Evolutionary conservation across 805 yeast species (phyloP), one percentile per base, ranked within the genome.

Genomic region (Kluyveromyces siamensis): DNA sequence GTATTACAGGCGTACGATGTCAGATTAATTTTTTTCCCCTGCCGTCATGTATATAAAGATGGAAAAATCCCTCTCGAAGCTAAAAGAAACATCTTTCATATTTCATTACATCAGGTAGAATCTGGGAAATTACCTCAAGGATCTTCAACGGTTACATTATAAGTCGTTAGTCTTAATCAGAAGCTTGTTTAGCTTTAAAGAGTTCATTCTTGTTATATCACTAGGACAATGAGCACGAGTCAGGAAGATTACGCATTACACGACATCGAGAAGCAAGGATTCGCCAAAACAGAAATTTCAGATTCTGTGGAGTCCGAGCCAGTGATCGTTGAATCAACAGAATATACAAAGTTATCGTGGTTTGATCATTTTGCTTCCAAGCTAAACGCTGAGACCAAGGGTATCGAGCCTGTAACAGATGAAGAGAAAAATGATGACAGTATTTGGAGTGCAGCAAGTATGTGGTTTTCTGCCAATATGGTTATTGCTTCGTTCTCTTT

Each of bases 401-500:
- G 96, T 67, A 81, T 90, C 53, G 96, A 87, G 59, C 73, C 84
- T 40, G 77, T 90, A 49, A 80, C 86, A 8, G 95, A 84, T 52
- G 85, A 82, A 41, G 91, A 87, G 66, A 83, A 87, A 63, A 74
- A 76, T 42, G 87, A 83, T 52, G 75, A 74, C 41, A 80, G 86
- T 37, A 62, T 84, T 51, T 71, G 78, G 69, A 78, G 77, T 55
- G 85, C 93, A 30, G 87, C 88, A 41, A 73, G 90, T 45, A 85
- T 89, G 91, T 89, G 96, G 96, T 75, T 84, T 58, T 84, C 95
- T 8, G 95, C 95, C 37, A 88, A 89, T 68, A 73, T 87, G 76
- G 96, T 87, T 49, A 78, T 89, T 60, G 88, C 96, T 18, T 79
- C 96, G 16, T 80, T 78, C 58, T 73, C 95, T 8, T 71, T 87